Evolutionary conservation across 2,329 filamentous ascomycete genomes (phyloP).

Genomic region (Sporothrix euskadiensis): DNA sequence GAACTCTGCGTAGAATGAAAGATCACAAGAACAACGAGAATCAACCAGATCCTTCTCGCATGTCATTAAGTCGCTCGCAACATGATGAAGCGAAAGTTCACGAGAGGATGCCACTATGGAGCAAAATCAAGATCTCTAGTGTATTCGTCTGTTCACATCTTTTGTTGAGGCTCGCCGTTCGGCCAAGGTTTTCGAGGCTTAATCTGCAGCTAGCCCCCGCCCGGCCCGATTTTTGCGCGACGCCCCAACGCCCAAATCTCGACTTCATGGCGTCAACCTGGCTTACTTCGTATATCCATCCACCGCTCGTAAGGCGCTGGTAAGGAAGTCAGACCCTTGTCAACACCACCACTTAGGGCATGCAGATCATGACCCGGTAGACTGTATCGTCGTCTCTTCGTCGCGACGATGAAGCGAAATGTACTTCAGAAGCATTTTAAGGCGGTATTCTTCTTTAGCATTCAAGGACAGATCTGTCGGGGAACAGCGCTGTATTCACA

Average conservation of each 20-base stretch:
- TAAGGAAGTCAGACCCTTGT: not conserved
- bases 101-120: not conserved
- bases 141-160: not conserved
- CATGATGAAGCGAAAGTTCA: not conserved
- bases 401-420: not conserved
- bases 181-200: not conserved
- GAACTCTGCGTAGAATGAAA: no score
- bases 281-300: not conserved
- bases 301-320: not conserved
- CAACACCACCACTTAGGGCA: not conserved
- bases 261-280: not conserved
- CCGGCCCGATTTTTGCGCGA: not conserved
- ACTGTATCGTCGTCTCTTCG: not conserved
- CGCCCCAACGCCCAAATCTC: not conserved
- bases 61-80: not conserved
- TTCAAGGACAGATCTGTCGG: not conserved
- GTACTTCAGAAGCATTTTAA: not conserved
- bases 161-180: not conserved
- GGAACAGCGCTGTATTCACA: not conserved
- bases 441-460: no score
- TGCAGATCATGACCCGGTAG: not conserved
- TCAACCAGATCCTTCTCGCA: not conserved
- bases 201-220: not conserved
- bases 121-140: not conserved
- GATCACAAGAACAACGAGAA: no score